These are phyloP conservation scores for Aureobasidium sp. DNA, from an alignment of 2,329 filamentous ascomycete species.

Conservation along the genomic window DNA sequence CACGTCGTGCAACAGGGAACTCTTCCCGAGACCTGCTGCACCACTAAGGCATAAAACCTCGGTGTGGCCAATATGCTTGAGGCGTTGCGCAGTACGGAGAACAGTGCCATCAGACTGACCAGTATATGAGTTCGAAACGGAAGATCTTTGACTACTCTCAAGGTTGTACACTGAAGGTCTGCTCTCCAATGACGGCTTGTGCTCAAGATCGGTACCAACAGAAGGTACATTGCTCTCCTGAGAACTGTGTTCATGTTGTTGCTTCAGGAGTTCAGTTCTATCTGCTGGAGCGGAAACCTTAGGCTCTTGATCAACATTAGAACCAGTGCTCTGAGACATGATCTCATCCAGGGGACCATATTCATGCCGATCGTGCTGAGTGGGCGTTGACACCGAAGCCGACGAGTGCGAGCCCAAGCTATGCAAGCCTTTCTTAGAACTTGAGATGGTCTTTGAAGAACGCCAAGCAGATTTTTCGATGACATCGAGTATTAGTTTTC, in stretches of 20 bases:
- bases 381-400: conserved; percentile 19
- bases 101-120: conserved; percentile 17
- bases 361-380: conserved; percentile 26
- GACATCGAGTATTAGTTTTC: conserved; percentile 60
- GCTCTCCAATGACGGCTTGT: conserved; percentile 18
- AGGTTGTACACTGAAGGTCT: neutral
- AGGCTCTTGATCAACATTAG: conserved; percentile 8
- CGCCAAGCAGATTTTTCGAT: conserved; percentile 69
- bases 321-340: conserved; percentile 36
- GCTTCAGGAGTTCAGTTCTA: neutral
- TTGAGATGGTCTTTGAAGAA: conserved; percentile 38
- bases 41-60: conserved; percentile 55
- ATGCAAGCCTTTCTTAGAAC: conserved; percentile 37
- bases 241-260: conserved; percentile 21
- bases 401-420: conserved; percentile 43
- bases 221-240: conserved; percentile 20
- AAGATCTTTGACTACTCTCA: conserved; percentile 3
- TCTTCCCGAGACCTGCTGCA: conserved; percentile 53
- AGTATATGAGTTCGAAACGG: neutral
- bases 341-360: conserved; percentile 34
- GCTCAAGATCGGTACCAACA: conserved; percentile 2
- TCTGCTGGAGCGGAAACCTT: neutral
- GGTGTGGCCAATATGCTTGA: conserved; percentile 49
- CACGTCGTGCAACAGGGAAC: conserved; percentile 52
- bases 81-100: conserved; percentile 40